Base-by-base conservation (phyloP, 768 basidiomycete species). In the Tylopilus sp. region DNA sequence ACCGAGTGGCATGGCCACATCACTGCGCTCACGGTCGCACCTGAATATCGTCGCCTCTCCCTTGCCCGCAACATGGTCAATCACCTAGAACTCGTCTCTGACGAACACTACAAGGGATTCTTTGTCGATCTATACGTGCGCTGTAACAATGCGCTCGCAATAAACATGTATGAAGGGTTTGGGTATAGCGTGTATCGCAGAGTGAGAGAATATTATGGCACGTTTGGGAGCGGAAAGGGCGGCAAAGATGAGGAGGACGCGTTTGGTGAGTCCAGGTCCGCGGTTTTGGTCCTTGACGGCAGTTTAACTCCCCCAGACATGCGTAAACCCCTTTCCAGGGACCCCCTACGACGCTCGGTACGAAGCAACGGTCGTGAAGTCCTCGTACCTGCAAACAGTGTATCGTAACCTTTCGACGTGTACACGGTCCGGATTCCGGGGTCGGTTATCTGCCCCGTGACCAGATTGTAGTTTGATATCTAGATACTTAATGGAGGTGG, bases 51-150 rank as follows among this genome's bases (percentile, higher is more conserved):
- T 38, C 86, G 90, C 3, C 79, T 98, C 3, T 83, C 83, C 1
- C 83, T 98, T 40, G 95, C 92, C 0, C 81, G 84, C 59, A 84
- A 81, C 66, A 86, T 98, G 81, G 91, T 95, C 82, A 66, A 75
- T 55, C 75, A 89, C 43, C 85, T 99, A 40, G 95, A 98, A 68
- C 76, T 79, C 59, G 86, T 92, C 8, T 91, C 91, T 1, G 86
- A 94, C 66, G 78, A 83, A 52, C 78, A 77, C 22, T 89, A 93
- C 75, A 81, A 80, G 55, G 90, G 85, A 3, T 89, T 82, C 78
- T 98, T 95, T 62, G 93, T 98, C 43, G 97, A 98, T 70, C 79
- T 99, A 20, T 98, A 93, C 66, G 95, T 98, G 50, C 83, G 97
- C 46, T 93, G 90, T 61, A 85, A 85, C 52, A 97, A 95, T 59